These are phyloP conservation scores for Gypsophila paniculata DNA, from an alignment of 179 eudicot species.

Conservation along the genomic window DNA sequence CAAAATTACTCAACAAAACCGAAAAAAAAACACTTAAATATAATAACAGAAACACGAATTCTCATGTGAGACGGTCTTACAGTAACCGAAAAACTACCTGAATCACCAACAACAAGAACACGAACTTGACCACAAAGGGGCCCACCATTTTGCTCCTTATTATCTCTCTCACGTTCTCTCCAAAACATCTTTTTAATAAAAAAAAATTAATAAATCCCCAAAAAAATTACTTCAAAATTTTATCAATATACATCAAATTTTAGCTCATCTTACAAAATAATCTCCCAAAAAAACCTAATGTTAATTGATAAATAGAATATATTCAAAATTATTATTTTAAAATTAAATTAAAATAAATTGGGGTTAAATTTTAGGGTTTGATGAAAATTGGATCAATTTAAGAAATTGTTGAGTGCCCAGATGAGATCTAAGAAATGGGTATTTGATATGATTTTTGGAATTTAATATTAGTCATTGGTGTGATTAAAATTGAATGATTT, in stretches of 20 bases:
- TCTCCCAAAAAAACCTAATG: neutral
- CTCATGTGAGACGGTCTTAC: too few species aligned
- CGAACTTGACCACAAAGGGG: conserved; percentile 81
- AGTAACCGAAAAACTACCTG: conserved; percentile 49
- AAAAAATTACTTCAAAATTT: conserved; percentile 5
- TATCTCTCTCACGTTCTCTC: conserved; percentile 74
- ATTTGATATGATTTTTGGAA: neutral
- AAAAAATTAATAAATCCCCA: neutral
- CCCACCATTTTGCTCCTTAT: conserved; percentile 53
- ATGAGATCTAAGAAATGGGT: conserved; percentile 22
- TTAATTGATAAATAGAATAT: neutral
- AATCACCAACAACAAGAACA: conserved; percentile 87
- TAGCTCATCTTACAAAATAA: conserved; percentile 11
- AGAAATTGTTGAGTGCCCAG: neutral
- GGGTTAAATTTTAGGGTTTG: neutral
- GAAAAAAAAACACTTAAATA: neutral
- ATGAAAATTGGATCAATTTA: neutral
- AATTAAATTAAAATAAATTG: neutral
- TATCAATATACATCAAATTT: conserved; percentile 15
- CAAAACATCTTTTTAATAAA: conserved; percentile 49
- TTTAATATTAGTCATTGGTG: neutral
- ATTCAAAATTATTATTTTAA: neutral
- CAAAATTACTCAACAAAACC: neutral
- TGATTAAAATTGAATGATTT: neutral
- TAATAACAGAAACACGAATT: too few species aligned